Evolutionary conservation across 164 flowering plant genomes (phyloP), one percentile per base, ranked within the genome.

Genomic region (Aristolochia contorta): DNA sequence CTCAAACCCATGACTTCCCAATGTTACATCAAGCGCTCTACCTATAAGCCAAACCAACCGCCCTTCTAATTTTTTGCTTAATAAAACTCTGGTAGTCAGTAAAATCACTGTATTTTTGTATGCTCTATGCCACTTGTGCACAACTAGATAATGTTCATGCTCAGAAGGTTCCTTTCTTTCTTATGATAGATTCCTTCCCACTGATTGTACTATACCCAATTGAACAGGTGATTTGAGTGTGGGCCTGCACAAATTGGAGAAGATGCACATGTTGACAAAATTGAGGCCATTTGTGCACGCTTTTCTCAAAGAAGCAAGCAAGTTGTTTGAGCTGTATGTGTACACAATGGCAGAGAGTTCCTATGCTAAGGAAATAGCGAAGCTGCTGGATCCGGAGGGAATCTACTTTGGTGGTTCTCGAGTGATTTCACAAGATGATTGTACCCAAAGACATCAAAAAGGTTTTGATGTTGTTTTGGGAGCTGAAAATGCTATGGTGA

Each of bases 391-490:
- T 54, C 97, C 97, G 12, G 65, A 54, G 59, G 62, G 59, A 50
- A 69, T 74, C 21, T 88, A 86, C 72, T 91, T 91, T 65, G 45
- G 61, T 63, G 71, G 71, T 20, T 27, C 30, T 27, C 80, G 75
- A 66, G 82, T 91, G 19, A 84, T 89, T 65, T 83, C 98, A 43
- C 80, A 84, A 60, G 84, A 70, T 58, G 84, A 91, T 72, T 78
- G 92, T 71, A 89, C 98, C 12, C 74, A 71, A 58, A 78, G 65
- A 60, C 79, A 82, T 74, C 87, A 81, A 62, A 91, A 89, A 68
- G 89, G 86, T 65, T 91, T 91, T 32, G 95, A 91, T 77, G 77
- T 91, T 56, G 87, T 91, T 58, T 58, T 86, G 52, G 95, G 89
- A 47, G 78, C 82, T 55, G 95, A 89, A 58, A 82, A 77, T 65